These are phyloP conservation scores for Geotrichum australiense DNA, from an alignment of 1,139 yeast genomes.

Conservation along the genomic window DNA sequence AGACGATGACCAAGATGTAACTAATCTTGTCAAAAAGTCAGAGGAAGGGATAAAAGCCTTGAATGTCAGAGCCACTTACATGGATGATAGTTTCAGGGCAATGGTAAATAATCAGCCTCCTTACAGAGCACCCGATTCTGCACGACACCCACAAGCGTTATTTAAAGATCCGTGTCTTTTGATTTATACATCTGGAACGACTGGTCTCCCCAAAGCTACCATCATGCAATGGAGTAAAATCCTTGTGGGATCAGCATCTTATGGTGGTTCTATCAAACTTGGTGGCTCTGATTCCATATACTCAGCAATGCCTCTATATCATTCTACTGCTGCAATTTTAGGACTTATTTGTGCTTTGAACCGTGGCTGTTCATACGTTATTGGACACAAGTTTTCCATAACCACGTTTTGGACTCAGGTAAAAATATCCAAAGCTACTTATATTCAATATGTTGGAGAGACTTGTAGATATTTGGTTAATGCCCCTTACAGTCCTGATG, in stretches of 20 bases:
- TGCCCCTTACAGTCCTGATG: slow-evolving; percentile 62
- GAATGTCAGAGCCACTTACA: slow-evolving; percentile 42
- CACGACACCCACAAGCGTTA: slow-evolving; percentile 26
- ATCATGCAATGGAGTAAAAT: slow-evolving; percentile 89
- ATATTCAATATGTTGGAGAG: slow-evolving; percentile 92
- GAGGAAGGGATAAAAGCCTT: slow-evolving; percentile 40
- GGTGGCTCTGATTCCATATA: slow-evolving; percentile 52
- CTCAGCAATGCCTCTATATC: slow-evolving; percentile 94
- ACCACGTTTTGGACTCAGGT: slow-evolving; percentile 90
- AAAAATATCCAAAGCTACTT: slow-evolving; percentile 60
- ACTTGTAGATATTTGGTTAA: slow-evolving; percentile 80
- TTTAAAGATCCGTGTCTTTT: slow-evolving; percentile 52
- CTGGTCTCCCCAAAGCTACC: slow-evolving; percentile 93
- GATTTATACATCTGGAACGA: slow-evolving; percentile 91
- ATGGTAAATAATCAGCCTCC: slow-evolving; percentile 38
- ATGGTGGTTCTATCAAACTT: slow-evolving; percentile 64
- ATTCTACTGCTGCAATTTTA: slow-evolving; percentile 85
- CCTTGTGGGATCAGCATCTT: slow-evolving; percentile 57
- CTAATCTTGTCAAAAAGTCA: slow-evolving; percentile 48
- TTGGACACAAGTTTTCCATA: slow-evolving; percentile 79
- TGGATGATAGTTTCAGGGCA: slow-evolving; percentile 43
- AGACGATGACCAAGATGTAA: slow-evolving; percentile 55
- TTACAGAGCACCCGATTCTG: slow-evolving; percentile 38
- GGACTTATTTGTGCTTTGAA: slow-evolving; percentile 72
- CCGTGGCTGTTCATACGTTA: slow-evolving; percentile 61